phyloP scores from a whole-genome alignment of 208 protist species.

The Acanthamoeba triangularis region DNA sequence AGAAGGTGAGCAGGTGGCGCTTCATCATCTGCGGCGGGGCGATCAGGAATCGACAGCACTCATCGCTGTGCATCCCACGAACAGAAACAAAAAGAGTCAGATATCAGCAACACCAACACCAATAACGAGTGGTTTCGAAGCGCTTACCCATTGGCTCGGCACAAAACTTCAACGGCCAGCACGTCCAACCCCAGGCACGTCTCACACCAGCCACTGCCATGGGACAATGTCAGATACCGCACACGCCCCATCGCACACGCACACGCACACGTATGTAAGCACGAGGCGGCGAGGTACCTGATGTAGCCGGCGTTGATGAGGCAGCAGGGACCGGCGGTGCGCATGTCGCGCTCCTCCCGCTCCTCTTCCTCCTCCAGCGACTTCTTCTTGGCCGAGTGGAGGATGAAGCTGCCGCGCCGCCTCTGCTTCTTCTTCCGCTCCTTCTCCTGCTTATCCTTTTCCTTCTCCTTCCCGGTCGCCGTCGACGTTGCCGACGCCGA shows the following conservation, averaged over 20 bases:
- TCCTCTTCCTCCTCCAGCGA: slow-evolving; percentile 38
- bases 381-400: slow-evolving; percentile 47
- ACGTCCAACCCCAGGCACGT: slow-evolving; percentile 17
- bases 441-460: not conserved
- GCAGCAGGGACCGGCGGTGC: not conserved
- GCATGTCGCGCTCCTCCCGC: slow-evolving; percentile 12
- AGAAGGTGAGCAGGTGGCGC: slow-evolving; percentile 27
- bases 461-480: not conserved
- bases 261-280: not conserved
- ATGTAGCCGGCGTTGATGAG: slow-evolving; percentile 48
- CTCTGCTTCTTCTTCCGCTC: slow-evolving; percentile 20
- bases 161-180: not conserved
- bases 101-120: not conserved
- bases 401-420: slow-evolving; percentile 29
- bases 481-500: not conserved
- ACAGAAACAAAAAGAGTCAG: not conserved
- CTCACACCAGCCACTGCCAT: slow-evolving; percentile 17
- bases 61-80: not conserved
- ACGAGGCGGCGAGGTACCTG: not conserved
- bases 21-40: slow-evolving; percentile 43
- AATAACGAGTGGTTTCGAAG: too few species aligned
- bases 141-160: slow-evolving; percentile 9
- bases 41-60: slow-evolving; percentile 38
- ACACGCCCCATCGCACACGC: not conserved
- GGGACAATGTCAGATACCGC: not conserved